Conservation (phyloP, 176 grass and related monocot genomes). For the Musa troglodytarum region DNA sequence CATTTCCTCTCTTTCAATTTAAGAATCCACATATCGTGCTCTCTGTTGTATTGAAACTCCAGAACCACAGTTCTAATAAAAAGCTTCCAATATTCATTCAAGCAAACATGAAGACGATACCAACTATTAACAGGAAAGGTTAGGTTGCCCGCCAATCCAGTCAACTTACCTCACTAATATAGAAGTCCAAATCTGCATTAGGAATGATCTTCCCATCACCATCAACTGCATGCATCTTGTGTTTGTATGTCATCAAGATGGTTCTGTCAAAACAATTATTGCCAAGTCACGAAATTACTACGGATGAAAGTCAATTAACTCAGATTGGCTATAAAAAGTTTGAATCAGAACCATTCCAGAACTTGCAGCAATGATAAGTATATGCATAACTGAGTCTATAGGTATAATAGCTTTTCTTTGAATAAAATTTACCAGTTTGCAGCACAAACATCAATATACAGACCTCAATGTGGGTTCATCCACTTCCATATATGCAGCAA, state of each 20-base stretch:
- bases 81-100: too few relatives aligned
- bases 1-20: too few relatives aligned
- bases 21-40: too few relatives aligned
- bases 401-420: background rate
- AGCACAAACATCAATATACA: conserved; percentile 22
- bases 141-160: background rate
- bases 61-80: too few relatives aligned
- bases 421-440: background rate
- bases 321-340: background rate
- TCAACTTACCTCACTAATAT: conserved; percentile 59
- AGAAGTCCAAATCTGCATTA: conserved; percentile 87
- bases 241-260: conserved; percentile 96
- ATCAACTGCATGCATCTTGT: conserved; percentile 93
- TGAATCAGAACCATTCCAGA: background rate
- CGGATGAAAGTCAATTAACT: conserved; percentile 9
- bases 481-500: conserved; percentile 90
- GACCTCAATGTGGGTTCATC: conserved; percentile 86
- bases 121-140: background rate
- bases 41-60: too few relatives aligned
- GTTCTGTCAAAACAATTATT: conserved; percentile 37
- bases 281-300: background rate
- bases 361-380: background rate
- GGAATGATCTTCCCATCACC: conserved; percentile 77
- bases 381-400: background rate
- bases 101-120: background rate